A percentile compares a stretch with the other conserved stretches of the same genome.
Conservation (phyloP, 2,329 filamentous ascomycete genomes). For the Sporothrix phasma region DNA sequence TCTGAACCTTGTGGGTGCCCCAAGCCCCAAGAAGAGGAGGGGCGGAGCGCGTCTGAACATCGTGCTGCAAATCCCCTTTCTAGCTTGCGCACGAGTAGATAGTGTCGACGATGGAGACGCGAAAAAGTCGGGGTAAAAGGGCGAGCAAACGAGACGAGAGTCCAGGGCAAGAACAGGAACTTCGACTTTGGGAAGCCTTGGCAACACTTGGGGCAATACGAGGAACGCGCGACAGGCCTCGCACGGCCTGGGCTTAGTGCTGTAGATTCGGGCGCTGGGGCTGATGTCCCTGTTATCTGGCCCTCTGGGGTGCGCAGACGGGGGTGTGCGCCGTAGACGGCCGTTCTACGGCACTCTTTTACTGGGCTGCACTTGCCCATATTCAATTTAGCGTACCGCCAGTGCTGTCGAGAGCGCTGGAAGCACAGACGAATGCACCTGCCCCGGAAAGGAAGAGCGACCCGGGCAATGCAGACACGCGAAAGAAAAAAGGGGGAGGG, state of each 20-base stretch:
- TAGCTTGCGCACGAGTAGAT: neutral
- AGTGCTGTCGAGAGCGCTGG: neutral
- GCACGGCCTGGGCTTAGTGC: neutral
- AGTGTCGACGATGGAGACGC: neutral
- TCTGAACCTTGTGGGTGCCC: neutral
- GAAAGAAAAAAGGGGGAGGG: neutral
- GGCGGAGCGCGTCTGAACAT: neutral
- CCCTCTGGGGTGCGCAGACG: neutral
- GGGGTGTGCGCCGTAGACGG: neutral
- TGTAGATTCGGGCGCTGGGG: neutral
- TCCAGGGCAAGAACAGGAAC: too few species aligned
- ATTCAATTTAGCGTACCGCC: neutral
- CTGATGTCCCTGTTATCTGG: neutral
- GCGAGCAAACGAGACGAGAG: neutral
- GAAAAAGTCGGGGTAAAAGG: slow-evolving; percentile 7
- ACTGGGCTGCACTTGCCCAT: neutral
- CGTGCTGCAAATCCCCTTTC: slow-evolving; percentile 6
- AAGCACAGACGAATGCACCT: neutral
- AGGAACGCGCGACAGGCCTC: neutral
- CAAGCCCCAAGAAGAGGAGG: neutral
- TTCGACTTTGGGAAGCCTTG: neutral
- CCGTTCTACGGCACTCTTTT: slow-evolving; percentile 6
- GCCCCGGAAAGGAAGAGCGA: neutral
- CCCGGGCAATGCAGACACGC: too few species aligned
- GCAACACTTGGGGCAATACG: neutral